These are phyloP conservation scores for Ilyonectria robusta DNA, from an alignment of 2,329 filamentous ascomycete genomes.

Conservation along the genomic window DNA sequence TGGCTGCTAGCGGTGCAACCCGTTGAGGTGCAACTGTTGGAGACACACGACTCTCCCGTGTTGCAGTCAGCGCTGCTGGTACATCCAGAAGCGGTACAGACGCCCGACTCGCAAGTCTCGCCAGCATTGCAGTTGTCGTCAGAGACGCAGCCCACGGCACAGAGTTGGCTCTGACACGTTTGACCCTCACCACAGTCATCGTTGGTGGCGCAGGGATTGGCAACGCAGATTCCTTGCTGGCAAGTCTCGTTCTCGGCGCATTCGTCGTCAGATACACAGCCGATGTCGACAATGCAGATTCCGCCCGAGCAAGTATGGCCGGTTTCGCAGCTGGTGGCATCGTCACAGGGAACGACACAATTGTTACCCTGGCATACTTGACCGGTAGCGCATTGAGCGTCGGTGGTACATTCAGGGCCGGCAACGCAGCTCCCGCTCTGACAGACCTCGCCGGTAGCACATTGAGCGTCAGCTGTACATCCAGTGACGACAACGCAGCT, in stretches of 20 bases:
- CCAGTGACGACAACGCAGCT: not conserved
- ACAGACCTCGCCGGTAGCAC: not conserved
- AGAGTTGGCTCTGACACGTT: not conserved
- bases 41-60: not conserved
- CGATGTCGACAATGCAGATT: not conserved
- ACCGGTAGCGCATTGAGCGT: not conserved
- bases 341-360: not conserved
- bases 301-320: not conserved
- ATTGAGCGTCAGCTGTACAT: not conserved
- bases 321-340: conserved; percentile 3
- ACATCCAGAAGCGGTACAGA: not conserved
- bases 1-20: not conserved
- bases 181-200: conserved; percentile 14
- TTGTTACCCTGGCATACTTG: not conserved
- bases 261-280: not conserved
- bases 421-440: not conserved
- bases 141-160: not conserved
- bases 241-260: not conserved
- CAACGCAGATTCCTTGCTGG: conserved; percentile 3
- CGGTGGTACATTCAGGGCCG: not conserved
- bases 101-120: conserved; percentile 10
- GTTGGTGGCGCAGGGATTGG: not conserved
- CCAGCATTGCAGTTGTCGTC: not conserved
- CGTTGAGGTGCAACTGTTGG: not conserved
- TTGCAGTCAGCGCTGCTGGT: not conserved